Conservation (phyloP, 768 basidiomycete species). For the Macrolepiota dolichaula region DNA sequence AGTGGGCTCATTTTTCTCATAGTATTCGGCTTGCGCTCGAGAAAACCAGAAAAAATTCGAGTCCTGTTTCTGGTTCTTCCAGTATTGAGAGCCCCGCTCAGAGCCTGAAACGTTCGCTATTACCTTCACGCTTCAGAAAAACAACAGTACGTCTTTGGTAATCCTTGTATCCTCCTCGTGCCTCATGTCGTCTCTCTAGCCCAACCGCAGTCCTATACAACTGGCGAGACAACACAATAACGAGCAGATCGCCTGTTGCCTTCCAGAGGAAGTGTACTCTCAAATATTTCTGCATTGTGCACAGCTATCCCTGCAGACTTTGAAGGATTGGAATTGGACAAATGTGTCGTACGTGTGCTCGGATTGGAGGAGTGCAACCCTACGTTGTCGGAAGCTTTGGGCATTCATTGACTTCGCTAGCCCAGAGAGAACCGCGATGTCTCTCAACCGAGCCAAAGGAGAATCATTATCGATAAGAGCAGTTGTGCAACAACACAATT, state of each 20-base stretch:
- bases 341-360: constrained; percentile 33
- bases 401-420: constrained; percentile 36
- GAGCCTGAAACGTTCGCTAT: neutral
- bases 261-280: constrained; percentile 27
- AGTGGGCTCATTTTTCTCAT: neutral
- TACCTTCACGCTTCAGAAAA: constrained; percentile 1
- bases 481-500: constrained; percentile 25
- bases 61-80: neutral
- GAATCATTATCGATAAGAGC: constrained; percentile 29
- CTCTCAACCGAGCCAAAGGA: constrained; percentile 28
- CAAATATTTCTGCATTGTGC: constrained; percentile 28
- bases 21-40: constrained; percentile 5
- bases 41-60: neutral
- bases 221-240: constrained; percentile 13
- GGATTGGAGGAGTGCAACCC: constrained; percentile 30
- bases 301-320: constrained; percentile 12
- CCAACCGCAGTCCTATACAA: constrained; percentile 11
- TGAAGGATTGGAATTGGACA: constrained; percentile 32
- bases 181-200: neutral
- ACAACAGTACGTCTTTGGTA: neutral
- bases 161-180: neutral
- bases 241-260: constrained; percentile 13
- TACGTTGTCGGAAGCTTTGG: constrained; percentile 31
- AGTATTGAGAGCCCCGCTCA: neutral
- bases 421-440: constrained; percentile 28